phyloP scores from a whole-genome alignment of 768 basidiomycete genomes.

The Goffeauzyma gilvescens region DNA sequence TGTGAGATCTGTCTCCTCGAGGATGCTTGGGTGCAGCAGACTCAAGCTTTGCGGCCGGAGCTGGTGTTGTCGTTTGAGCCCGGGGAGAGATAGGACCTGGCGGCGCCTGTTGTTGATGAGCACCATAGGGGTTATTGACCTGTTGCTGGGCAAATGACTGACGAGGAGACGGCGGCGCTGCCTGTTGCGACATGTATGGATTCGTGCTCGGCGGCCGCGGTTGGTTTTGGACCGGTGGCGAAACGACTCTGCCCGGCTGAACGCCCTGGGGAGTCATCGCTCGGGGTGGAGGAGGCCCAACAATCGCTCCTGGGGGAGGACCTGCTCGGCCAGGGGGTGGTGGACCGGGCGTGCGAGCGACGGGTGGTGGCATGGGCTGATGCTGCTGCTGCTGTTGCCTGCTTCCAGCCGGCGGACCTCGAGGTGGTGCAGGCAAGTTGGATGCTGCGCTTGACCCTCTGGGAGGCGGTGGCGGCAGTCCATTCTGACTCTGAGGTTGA shows the following conservation, averaged over 20 bases:
- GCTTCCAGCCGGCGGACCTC: constrained; percentile 13
- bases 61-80: too few relatives aligned
- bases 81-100: constrained; percentile 19
- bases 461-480: constrained; percentile 10
- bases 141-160: too few relatives aligned
- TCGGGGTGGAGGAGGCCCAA: constrained; percentile 28
- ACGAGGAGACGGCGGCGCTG: too few relatives aligned
- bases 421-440: constrained; percentile 27
- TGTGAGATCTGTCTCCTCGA: constrained; percentile 78
- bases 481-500: not conserved
- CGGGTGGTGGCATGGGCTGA: not conserved
- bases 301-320: constrained; percentile 14
- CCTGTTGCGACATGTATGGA: too few relatives aligned
- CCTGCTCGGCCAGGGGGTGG: constrained; percentile 5
- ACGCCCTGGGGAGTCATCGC: constrained; percentile 22
- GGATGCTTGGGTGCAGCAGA: constrained; percentile 43
- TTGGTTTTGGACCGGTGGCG: constrained; percentile 6
- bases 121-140: too few relatives aligned
- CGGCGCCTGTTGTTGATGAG: too few relatives aligned
- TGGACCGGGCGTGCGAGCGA: constrained; percentile 11
- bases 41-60: constrained; percentile 30
- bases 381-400: constrained; percentile 2
- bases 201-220: too few relatives aligned
- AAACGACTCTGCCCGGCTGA: constrained; percentile 6
- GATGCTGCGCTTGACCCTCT: constrained; percentile 16